Evolutionary conservation across 768 basidiomycete genomes (phyloP).

Genomic region (Cystobasidium ongulense): DNA sequence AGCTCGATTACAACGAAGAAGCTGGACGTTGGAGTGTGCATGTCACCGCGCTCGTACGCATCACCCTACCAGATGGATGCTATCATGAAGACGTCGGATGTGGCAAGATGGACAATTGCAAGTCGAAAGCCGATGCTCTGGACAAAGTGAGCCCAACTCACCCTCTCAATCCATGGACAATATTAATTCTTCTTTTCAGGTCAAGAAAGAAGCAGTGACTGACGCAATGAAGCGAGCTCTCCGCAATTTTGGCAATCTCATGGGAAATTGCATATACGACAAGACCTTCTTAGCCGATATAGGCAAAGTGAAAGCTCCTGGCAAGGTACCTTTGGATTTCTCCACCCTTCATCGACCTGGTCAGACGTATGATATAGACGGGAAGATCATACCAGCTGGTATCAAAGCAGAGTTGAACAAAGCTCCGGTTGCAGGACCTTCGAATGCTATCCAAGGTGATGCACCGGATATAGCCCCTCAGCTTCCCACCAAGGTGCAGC

Average conservation of each 20-base stretch:
- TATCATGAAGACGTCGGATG: conserved; percentile 92
- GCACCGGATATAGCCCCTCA: not conserved
- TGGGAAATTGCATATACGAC: conserved; percentile 97
- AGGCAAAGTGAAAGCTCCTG: conserved; percentile 66
- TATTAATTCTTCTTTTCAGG: conserved; percentile 51
- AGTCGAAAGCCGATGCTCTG: conserved; percentile 71
- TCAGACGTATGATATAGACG: conserved; percentile 12
- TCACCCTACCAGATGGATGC: conserved; percentile 77
- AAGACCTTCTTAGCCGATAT: conserved; percentile 78
- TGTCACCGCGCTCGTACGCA: conserved; percentile 73
- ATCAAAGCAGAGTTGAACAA: not conserved
- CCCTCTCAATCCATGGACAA: not conserved
- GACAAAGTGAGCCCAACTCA: conserved; percentile 64
- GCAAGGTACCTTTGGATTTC: conserved; percentile 40
- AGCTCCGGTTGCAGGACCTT: not conserved
- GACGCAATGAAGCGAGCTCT: conserved; percentile 78
- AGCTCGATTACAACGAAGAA: conserved; percentile 66
- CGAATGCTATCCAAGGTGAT: not conserved
- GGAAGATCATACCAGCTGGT: not conserved
- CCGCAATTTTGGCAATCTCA: conserved; percentile 82
- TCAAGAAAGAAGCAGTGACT: conserved; percentile 96
- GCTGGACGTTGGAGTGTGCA: conserved; percentile 60
- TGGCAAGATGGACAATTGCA: conserved; percentile 74
- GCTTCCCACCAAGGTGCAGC: not conserved
- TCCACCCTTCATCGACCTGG: conserved; percentile 32